Base-by-base conservation (phyloP, 768 basidiomycete genomes). In the Leucosporidium scottii region DNA sequence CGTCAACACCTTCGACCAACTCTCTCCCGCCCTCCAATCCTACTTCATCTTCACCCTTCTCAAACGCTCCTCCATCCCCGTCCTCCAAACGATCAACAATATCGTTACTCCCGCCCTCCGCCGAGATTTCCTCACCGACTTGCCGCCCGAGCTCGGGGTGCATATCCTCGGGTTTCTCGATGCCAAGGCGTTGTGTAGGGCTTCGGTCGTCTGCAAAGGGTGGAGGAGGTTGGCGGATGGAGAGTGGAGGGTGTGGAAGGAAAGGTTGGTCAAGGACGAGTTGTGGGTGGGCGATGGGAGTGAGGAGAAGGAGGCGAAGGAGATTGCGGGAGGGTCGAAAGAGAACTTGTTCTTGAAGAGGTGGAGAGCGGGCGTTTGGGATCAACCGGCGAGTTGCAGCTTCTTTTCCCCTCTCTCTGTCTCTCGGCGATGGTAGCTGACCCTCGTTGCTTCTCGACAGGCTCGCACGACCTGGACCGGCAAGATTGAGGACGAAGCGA, bases 141-240 rank as follows among this genome's bases (percentile, higher is more conserved):
- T 97, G 15, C 96, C 96, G 7, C 87, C 90, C 44, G 94, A 99
- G 75, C 85, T 99, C 48, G 88, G 91, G 60, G 89, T 93, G 1
- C 88, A 90, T 71, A 84, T 97, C 70, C 84, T 98, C 70, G 86
- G 86, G 73, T 91, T 84, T 77, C 86, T 97, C 44, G 87, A 91
- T 6, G 88, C 88, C 72, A 82, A 86, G 4, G 85, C 89, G 18
- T 85, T 98, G 48, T 87, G 90, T 31, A 86, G 89, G 18, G 91
- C 92, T 15, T 87, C 91, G 21, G 84, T 91, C 44, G 94, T 99
- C 25, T 91, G 89, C 62, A 87, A 66, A 51, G 65, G 61, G 4
- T 99, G 96, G 96, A 82, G 87, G n/a, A 82, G 86, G 17, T 89
- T 91, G 73, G 90, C 97, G 70, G 93, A 97, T 76, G 87, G 87